Evolutionary conservation across 2,329 filamentous ascomycete species (phyloP), one percentile per base, ranked within the genome.

Genomic region (Phyllosticta ampelicida): DNA sequence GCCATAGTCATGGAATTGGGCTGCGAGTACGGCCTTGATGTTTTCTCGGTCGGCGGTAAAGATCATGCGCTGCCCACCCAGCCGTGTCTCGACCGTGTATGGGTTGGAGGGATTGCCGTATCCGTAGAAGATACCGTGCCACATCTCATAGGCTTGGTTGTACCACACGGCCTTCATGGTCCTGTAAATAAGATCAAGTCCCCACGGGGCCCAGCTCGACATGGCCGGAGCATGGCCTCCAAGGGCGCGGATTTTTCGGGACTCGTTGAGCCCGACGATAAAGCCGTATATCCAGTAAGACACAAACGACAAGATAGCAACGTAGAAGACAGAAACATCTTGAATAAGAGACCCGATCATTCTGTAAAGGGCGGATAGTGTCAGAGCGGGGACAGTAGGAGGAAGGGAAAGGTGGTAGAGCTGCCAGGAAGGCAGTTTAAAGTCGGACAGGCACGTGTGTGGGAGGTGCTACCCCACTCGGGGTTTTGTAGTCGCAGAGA

Each of bases 21-120:
- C 87, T 0, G 90, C 88, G n/a, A 96, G 77, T 20, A 96, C 80
- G 5, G 91, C 89, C 71, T 96, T 95, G 75, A 95, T 87, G 68
- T 96, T 96, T 66, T 95, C 89, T 0, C 87, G 87, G 64, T 96
- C 90, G 5, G 82, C 81, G 0, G 91, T 96, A 66, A 94, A 79
- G 60, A 95, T 70, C 20, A 86, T 71, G n/a, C 87, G 82, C 53
- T 74, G 69, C 53, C 80, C 78, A 1, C 82, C 65, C 6, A 83
- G 65, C 1, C 76, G 77, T 10, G 74, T 70, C 71, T 92, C 87
- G 48, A 79, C 73, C 0, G 87, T 91, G 64, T 77, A 84, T 29
- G 72, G 66, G 4, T 70, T 68, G 1, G 68, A 67, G 51, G 61
- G 57, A n/a, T 70, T 68, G 4, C 72, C 66, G 11, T 67, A 70